These are phyloP conservation scores for Biscogniauxia marginata DNA, from an alignment of 2,329 filamentous ascomycete genomes.

Conservation along the genomic window DNA sequence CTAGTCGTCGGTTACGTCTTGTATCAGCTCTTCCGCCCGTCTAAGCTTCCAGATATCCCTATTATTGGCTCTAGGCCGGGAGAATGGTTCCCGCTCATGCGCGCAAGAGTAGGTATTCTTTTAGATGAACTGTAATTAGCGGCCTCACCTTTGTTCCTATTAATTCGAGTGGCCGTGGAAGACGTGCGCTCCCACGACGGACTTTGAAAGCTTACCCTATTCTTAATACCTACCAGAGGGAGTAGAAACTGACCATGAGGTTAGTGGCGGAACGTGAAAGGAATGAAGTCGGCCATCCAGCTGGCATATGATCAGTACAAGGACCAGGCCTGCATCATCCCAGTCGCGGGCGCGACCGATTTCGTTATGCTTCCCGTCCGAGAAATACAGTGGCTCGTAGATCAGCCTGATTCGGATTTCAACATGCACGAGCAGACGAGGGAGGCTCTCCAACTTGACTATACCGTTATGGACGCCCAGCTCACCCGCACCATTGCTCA, in stretches of 20 bases:
- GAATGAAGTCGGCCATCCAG: conserved; percentile 29
- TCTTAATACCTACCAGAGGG: too few relatives aligned
- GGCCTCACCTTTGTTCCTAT: too few relatives aligned
- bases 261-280: conserved; percentile 28
- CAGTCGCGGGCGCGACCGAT: conserved; percentile 20
- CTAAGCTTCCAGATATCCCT: conserved; percentile 28
- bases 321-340: conserved; percentile 27
- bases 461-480: conserved; percentile 25
- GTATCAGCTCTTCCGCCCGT: conserved; percentile 26
- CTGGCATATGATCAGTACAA: conserved; percentile 25
- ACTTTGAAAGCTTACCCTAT: too few relatives aligned
- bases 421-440: conserved; percentile 20
- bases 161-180: too few relatives aligned
- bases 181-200: too few relatives aligned
- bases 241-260: too few relatives aligned
- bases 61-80: conserved; percentile 32
- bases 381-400: conserved; percentile 31
- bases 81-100: conserved; percentile 33
- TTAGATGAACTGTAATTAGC: too few relatives aligned
- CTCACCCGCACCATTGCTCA: conserved; percentile 25
- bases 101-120: conserved; percentile 17
- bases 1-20: conserved; percentile 4
- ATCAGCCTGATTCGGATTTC: conserved; percentile 31
- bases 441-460: conserved; percentile 27
- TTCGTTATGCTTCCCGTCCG: conserved; percentile 28